Conservation (phyloP, 129 eudicot genomes). For the Chrysanthemum lavandulifolium region DNA sequence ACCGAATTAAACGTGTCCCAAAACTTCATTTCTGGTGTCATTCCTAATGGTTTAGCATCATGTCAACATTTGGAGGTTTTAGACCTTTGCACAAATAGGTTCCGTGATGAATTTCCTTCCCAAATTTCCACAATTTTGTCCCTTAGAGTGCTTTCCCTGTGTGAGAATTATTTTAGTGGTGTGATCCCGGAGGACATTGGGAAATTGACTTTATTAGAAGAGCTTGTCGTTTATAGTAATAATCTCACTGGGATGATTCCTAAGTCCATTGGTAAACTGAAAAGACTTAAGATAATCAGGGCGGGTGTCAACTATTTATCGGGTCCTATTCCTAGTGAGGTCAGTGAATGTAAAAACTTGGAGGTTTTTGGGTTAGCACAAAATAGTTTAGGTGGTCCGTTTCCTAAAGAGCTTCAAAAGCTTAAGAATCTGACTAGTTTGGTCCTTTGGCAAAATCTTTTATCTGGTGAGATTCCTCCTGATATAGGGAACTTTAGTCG, state of each 20-base stretch:
- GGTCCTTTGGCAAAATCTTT: conserved; percentile 73
- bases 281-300: conserved; percentile 62
- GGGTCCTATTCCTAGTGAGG: conserved; percentile 68
- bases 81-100: conserved; percentile 81
- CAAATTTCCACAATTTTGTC: conserved; percentile 50
- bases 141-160: conserved; percentile 59
- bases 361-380: conserved; percentile 73
- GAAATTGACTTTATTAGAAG: conserved; percentile 48
- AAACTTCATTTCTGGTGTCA: conserved; percentile 73
- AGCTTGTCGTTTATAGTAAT: conserved; percentile 77
- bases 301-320: conserved; percentile 72
- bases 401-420: conserved; percentile 69
- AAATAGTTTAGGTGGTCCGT: conserved; percentile 57
- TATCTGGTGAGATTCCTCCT: conserved; percentile 68
- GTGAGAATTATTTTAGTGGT: conserved; percentile 72
- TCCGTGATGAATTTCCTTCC: conserved; percentile 57
- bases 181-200: conserved; percentile 70
- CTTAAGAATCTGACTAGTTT: conserved; percentile 55
- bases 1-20: conserved; percentile 52
- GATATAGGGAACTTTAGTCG: conserved; percentile 65
- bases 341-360: conserved; percentile 65
- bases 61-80: conserved; percentile 56
- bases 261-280: conserved; percentile 49
- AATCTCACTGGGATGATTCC: conserved; percentile 81
- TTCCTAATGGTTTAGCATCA: conserved; percentile 52